Evolutionary conservation across 2,329 filamentous ascomycete species (phyloP).

Genomic region (Ustulina deusta): DNA sequence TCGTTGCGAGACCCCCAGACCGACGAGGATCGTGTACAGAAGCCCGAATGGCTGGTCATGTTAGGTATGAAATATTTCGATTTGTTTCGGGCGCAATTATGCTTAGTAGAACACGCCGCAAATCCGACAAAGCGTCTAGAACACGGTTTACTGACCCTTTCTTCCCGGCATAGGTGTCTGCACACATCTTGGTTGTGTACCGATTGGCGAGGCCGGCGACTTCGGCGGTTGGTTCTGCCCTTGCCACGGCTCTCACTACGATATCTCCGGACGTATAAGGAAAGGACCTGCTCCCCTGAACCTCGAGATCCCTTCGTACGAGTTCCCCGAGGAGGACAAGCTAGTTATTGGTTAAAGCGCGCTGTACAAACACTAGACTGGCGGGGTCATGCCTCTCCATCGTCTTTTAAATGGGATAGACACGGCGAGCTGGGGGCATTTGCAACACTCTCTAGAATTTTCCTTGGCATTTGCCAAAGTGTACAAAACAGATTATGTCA

Average conservation of each 20-base stretch:
- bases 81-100: slow-evolving; percentile 8
- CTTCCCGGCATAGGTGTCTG: slow-evolving; percentile 77
- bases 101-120: not conserved
- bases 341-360: slow-evolving; percentile 87
- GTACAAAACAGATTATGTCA: slow-evolving; percentile 51
- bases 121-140: not conserved
- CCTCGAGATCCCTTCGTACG: slow-evolving; percentile 92
- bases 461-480: slow-evolving; percentile 47
- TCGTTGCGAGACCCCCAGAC: slow-evolving; percentile 89
- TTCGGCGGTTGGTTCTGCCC: slow-evolving; percentile 99
- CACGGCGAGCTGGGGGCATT: slow-evolving; percentile 48
- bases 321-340: slow-evolving; percentile 89
- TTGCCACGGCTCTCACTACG: slow-evolving; percentile 99
- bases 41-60: slow-evolving; percentile 99
- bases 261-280: slow-evolving; percentile 98
- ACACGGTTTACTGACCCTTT: slow-evolving; percentile 35
- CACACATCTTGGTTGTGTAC: slow-evolving; percentile 99
- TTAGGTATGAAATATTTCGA: slow-evolving; percentile 71
- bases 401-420: slow-evolving; percentile 46
- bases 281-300: slow-evolving; percentile 98
- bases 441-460: slow-evolving; percentile 49
- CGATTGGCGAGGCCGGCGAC: slow-evolving; percentile 98
- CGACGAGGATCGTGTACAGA: slow-evolving; percentile 94
- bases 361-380: slow-evolving; percentile 51
- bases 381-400: slow-evolving; percentile 35